A percentile compares a stretch with the other conserved stretches of the same genome.
These are phyloP conservation scores for Cladochytrium replicatum DNA, from an alignment of 192 early-diverging fungal species.

Conservation along the genomic window DNA sequence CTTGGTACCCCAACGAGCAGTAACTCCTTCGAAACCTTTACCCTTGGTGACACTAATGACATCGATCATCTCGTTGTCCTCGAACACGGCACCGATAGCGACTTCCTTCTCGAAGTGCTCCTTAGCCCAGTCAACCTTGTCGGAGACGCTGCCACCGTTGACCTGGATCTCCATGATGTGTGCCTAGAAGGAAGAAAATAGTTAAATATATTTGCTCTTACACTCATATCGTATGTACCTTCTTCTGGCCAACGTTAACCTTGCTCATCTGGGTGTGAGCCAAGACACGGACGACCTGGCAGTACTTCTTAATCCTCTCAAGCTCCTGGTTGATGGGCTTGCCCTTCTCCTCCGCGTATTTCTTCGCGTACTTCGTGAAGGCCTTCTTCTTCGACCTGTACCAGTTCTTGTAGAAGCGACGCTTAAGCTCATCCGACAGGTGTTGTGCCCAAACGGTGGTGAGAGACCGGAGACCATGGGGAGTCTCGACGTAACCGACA, in stretches of 20 bases:
- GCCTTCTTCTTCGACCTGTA: conserved; percentile 99
- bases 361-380: conserved; percentile 98
- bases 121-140: conserved; percentile 97
- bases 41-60: conserved; percentile 98
- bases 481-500: conserved; percentile 99
- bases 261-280: conserved; percentile 96
- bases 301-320: conserved; percentile 99
- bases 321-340: conserved; percentile 80
- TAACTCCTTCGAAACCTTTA: conserved; percentile 98
- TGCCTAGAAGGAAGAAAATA: conserved; percentile 34
- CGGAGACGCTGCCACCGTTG: conserved; percentile 91
- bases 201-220: conserved; percentile 1
- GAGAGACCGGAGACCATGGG: conserved; percentile 92
- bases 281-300: conserved; percentile 93
- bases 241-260: conserved; percentile 94
- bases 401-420: conserved; percentile 99
- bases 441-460: conserved; percentile 99
- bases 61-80: conserved; percentile 99
- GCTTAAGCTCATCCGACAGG: conserved; percentile 91
- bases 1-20: conserved; percentile 99
- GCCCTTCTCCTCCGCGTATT: conserved; percentile 75
- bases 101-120: conserved; percentile 97
- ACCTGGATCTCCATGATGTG: conserved; percentile 99
- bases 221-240: conserved; percentile 45
- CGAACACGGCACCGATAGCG: conserved; percentile 81